Base-by-base conservation (phyloP, 2,329 filamentous ascomycete species). In the Ophiosphaerella herpotricha region DNA sequence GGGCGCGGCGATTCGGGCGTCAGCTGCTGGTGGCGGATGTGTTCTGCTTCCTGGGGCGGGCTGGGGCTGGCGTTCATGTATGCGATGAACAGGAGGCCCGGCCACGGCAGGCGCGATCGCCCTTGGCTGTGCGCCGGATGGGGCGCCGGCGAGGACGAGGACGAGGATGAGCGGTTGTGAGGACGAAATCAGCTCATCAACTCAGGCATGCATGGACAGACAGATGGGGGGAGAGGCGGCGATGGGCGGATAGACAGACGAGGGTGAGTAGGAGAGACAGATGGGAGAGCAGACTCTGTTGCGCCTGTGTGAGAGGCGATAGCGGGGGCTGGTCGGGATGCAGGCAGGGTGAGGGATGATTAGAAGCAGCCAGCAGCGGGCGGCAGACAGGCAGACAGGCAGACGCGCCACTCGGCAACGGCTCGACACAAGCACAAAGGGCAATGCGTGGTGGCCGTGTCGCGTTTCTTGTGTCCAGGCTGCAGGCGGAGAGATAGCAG, bases 1-100 rank as follows among this genome's bases (percentile, higher is more conserved):
- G 87, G 87, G 63, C 86, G 85, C 66, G 87, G 87, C 69, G 85
- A 89, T 67, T 87, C 83, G 57, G 87, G 87, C 67, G 85, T 87
- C 66, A 87, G 75, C 58, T 82, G 82, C 71, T 85, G 82, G 75
- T 84, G 84, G 68, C 81, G 82, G 70, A 85, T 83, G 71, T 86
- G 82, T 64, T 75, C 75, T 67, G 80, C 74, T 71, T 82, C 78
- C 82, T 59, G 76, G 77, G 72, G 82, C 80, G 66, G 76, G 75
- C 76, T 79, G 70, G 64, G 75, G 74, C 75, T 77, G 71, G 77
- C 75, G 71, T 75, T 80, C 81, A 84, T 84, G 74, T 79, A 80
- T 63, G 70, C 68, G 72, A 29, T 23, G 63, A 43, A 39, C 52
- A 18, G 13, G 18, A 32, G 41, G 48, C 46, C 53, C 45, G 51